Base-by-base conservation (phyloP, 202 grass and related monocot species). In the Zizania palustris region DNA sequence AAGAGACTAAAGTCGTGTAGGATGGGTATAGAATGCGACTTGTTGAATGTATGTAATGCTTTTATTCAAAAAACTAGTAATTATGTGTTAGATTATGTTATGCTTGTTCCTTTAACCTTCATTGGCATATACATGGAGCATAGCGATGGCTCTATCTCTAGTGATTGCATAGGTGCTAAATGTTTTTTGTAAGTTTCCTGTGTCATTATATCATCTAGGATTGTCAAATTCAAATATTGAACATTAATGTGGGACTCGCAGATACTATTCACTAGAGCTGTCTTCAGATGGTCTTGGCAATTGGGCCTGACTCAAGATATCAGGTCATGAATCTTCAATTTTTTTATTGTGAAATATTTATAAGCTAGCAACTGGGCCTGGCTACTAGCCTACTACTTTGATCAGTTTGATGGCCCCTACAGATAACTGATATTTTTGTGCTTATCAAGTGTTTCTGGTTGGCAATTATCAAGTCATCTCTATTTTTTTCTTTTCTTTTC, bases 171-270 rank as follows among this genome's bases (percentile, higher is more conserved):
- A 63, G 8, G 16, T 85, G 46, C 21, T 41, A 63, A 82, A 40
- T 75, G 68, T 70, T 35, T 13, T 3, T 28, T 76, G 36, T 70
- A 80, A 70, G 58, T 48, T 59, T 41, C 11, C 28, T 28, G 28
- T 70, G 33, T 50, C 63, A 16, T 64, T 88, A 46, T 88, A 40
- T 78, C 18, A 55, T 79, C 54, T 79, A 80, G 68, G 61, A 3
- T 62, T 83, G 44, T 73, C 34, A 78, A 79, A 53, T 81, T 73
- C 69, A 44, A 83, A 74, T 92, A 86, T 92, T 93, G 83, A 97
- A 92, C 82, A 78, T 88, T 86, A 88, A 90, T 92, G 77, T 90
- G 82, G 82, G 77, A 87, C 87, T 92, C 87, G 57, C 84, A 90
- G 85, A 98, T 90, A 57, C 65, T 58, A 83, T 68, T 75, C 58